Evolutionary conservation across 176 grass and related monocot species (phyloP), one percentile per base, ranked within the genome.

Genomic region (Eleusine coracana): DNA sequence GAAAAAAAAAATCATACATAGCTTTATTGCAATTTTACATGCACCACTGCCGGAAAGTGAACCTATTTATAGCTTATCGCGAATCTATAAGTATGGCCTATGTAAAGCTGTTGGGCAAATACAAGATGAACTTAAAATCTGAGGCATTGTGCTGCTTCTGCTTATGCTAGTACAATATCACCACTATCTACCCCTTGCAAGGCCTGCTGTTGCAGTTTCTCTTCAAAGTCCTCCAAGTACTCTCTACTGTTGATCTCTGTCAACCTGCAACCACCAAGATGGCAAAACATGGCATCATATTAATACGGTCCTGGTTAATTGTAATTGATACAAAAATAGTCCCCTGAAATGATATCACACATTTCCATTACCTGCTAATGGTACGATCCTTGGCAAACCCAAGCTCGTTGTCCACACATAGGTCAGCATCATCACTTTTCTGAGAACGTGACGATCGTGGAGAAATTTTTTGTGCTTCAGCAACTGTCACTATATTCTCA

Each of bases 371-470:
- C 95, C 95, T 97, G 58, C 95, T 97, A 83, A 97, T 94, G 0
- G 95, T 94, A 38, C 92, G 96, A 25, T 98, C 91, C 65, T 98
- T 98, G 12, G 96, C 89, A 23, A 98, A 98, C n/a, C 96, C 96
- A 10, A 98, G 89, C 52, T 98, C 93, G 2, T 98, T 98, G 49
- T 95, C 96, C 25, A 95, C 90, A 51, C 96, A 95, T 6, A 98
- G 77, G 56, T 98, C 96, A n/a, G 82, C 73, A n/a, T 98, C 93
- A 31, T 98, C 91, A 1, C 70, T 86, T 86, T 81, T 94, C 15
- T 60, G 75, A 1, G 83, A 87, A 39, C 82, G 87, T 6, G 92
- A 90, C 13, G 88, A 90, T 77, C 90, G 86, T 6, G 91, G 88
- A 31, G 86, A 86, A 74, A 68, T 7, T 66, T 83, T 92, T 6